A percentile compares a stretch with the other conserved stretches of the same genome.
These are phyloP conservation scores for Clavaria fumosa DNA, from an alignment of 768 basidiomycete genomes.

Conservation along the genomic window DNA sequence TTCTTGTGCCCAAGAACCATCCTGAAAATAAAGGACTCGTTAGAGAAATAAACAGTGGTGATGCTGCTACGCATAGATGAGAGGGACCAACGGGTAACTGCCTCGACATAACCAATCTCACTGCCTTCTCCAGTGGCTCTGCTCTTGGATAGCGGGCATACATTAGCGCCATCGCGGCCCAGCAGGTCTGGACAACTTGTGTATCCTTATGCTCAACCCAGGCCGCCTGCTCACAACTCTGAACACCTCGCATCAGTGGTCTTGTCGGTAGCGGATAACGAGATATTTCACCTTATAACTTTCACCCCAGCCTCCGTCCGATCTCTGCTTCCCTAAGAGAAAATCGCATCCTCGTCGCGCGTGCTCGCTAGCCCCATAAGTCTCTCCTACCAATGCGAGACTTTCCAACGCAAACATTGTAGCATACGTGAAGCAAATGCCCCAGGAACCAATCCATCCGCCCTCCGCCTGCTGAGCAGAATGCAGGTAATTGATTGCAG, in stretches of 20 bases:
- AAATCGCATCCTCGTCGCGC: conserved; percentile 73
- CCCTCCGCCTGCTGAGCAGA: conserved; percentile 37
- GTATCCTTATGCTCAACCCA: conserved; percentile 77
- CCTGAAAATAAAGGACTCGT: conserved; percentile 23
- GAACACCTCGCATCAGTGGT: conserved; percentile 1
- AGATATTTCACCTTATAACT: conserved; percentile 65
- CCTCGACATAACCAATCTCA: conserved; percentile 74
- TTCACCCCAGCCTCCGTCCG: conserved; percentile 98
- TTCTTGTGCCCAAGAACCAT: conserved; percentile 95
- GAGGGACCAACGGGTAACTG: conserved; percentile 51
- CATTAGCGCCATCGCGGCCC: conserved; percentile 87
- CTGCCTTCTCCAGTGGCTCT: conserved; percentile 65
- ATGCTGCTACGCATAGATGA: neutral
- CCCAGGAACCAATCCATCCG: conserved; percentile 94
- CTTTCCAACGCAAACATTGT: conserved; percentile 92
- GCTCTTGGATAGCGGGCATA: conserved; percentile 74
- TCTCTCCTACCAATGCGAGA: conserved; percentile 79
- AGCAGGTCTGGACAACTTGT: conserved; percentile 86
- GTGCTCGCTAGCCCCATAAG: conserved; percentile 53
- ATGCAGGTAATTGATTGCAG: conserved; percentile 74
- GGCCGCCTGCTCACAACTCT: conserved; percentile 72
- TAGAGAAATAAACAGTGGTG: neutral
- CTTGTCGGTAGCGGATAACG: neutral
- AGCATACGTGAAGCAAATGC: conserved; percentile 96
- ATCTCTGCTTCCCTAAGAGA: conserved; percentile 64